These are phyloP conservation scores for Scheffersomyces segobiensis DNA, from an alignment of 1,139 yeast genomes.

Conservation along the genomic window DNA sequence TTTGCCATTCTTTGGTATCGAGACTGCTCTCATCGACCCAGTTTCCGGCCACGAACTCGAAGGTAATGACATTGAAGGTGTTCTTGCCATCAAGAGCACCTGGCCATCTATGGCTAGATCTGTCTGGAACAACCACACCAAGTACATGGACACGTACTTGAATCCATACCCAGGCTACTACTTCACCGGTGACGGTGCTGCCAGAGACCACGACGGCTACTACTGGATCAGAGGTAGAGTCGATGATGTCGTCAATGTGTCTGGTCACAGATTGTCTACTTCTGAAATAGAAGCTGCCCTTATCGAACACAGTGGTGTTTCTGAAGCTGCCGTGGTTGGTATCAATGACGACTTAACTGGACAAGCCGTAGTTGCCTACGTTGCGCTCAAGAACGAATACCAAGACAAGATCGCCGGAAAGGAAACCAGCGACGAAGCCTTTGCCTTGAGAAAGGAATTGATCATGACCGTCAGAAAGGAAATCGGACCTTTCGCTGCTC, in stretches of 20 bases:
- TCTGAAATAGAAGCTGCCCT: slow-evolving; percentile 96
- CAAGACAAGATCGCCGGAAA: slow-evolving; percentile 40
- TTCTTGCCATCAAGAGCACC: slow-evolving; percentile 79
- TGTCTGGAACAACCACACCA: slow-evolving; percentile 86
- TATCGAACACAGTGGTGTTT: slow-evolving; percentile 74
- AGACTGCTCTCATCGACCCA: slow-evolving; percentile 89
- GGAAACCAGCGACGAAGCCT: slow-evolving; percentile 51
- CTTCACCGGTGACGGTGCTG: slow-evolving; percentile 99
- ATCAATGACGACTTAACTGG: slow-evolving; percentile 94
- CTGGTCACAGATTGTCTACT: slow-evolving; percentile 96
- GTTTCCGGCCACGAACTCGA: slow-evolving; percentile 78
- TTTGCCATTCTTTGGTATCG: slow-evolving; percentile 93
- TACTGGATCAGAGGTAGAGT: slow-evolving; percentile 99
- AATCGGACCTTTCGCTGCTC: slow-evolving; percentile 98
- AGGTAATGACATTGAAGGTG: slow-evolving; percentile 96
- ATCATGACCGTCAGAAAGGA: slow-evolving; percentile 86
- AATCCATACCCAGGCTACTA: slow-evolving; percentile 95
- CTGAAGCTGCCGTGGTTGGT: slow-evolving; percentile 96
- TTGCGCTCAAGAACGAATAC: slow-evolving; percentile 69
- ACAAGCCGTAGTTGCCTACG: slow-evolving; percentile 94
- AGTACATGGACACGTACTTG: slow-evolving; percentile 90
- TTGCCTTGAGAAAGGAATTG: slow-evolving; percentile 76
- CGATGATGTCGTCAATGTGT: slow-evolving; percentile 96
- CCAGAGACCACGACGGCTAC: slow-evolving; percentile 94
- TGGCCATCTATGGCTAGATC: slow-evolving; percentile 99